These are phyloP conservation scores for Prunus davidiana DNA, from an alignment of 306 rosid genomes.

Conservation along the genomic window DNA sequence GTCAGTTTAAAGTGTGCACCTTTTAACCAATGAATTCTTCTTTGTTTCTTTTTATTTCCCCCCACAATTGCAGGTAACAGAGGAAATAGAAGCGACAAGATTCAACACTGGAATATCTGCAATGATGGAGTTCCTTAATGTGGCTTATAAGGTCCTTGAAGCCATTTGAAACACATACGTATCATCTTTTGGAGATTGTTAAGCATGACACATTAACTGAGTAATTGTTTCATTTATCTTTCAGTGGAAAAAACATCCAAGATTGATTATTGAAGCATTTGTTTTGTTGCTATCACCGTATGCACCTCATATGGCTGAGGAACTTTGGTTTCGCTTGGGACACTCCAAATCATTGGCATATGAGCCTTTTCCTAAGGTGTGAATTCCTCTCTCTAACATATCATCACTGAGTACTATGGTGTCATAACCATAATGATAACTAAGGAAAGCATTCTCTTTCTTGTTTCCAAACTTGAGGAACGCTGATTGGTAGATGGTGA, in stretches of 20 bases:
- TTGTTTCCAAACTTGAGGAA: not conserved
- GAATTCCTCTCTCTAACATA: not conserved
- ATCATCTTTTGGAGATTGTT: not conserved
- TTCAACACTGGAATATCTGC: conserved; percentile 99
- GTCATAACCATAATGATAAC: too few species aligned
- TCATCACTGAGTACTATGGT: too few species aligned
- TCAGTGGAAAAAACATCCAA: conserved; percentile 93
- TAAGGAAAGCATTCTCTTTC: too few species aligned
- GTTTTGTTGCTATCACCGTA: conserved; percentile 87
- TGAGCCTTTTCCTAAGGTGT: conserved; percentile 83
- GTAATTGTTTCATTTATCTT: conserved; percentile 8
- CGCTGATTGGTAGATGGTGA: not conserved
- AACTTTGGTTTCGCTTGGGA: conserved; percentile 94
- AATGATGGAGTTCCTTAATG: conserved; percentile 95
- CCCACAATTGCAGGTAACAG: conserved; percentile 64
- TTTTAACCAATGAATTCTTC: conserved; percentile 31
- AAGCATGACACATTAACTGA: not conserved
- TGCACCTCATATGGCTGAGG: conserved; percentile 97
- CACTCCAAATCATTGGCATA: conserved; percentile 66
- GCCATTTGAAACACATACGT: too few species aligned
- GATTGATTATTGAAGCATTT: conserved; percentile 66
- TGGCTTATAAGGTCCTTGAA: conserved; percentile 68
- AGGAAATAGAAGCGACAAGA: conserved; percentile 88
- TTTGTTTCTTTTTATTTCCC: not conserved
- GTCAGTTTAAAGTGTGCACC: conserved; percentile 1